Conservation (phyloP, 2,329 filamentous ascomycete species). For the Penicillium sp. region DNA sequence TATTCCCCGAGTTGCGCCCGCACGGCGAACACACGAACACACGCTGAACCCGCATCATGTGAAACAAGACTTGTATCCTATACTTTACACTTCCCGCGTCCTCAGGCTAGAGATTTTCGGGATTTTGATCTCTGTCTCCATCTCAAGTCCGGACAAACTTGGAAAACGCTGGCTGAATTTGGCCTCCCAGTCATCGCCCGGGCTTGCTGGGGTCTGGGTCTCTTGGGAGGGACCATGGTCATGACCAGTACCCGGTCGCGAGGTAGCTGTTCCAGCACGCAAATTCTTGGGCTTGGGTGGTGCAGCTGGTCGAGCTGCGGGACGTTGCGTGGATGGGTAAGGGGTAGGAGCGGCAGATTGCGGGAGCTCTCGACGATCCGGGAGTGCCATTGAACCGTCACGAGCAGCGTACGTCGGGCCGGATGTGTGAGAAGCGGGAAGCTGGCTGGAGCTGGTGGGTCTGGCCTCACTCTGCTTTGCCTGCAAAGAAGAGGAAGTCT, state of each 20-base stretch:
- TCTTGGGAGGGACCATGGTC: conserved; percentile 27
- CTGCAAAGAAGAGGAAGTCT: conserved; percentile 41
- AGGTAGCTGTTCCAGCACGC: conserved; percentile 42
- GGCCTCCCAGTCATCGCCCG: conserved; percentile 60
- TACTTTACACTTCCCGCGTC: conserved; percentile 41
- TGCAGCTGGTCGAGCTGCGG: conserved; percentile 48
- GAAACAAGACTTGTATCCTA: conserved; percentile 9
- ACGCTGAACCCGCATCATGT: conserved; percentile 16
- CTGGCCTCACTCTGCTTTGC: conserved; percentile 35
- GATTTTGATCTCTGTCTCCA: conserved; percentile 64
- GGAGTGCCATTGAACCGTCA: conserved; percentile 11
- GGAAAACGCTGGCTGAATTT: conserved; percentile 86
- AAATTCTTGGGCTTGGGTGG: conserved; percentile 62
- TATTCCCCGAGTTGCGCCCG: conserved; percentile 6
- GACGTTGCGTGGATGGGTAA: conserved; percentile 25
- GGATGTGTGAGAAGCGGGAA: conserved; percentile 22
- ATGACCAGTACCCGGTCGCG: conserved; percentile 20
- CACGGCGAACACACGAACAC: conserved; percentile 9
- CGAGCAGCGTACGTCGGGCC: conserved; percentile 18
- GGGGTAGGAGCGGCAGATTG: conserved; percentile 13
- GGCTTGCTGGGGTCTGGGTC: conserved; percentile 23
- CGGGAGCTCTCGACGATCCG: conserved; percentile 17
- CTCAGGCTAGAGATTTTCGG: conserved; percentile 36
- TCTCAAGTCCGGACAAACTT: conserved; percentile 78
- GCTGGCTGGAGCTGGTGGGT: conserved; percentile 9